Conservation (phyloP, 2,329 filamentous ascomycete species). For the Endoconidiophora laricicola region DNA sequence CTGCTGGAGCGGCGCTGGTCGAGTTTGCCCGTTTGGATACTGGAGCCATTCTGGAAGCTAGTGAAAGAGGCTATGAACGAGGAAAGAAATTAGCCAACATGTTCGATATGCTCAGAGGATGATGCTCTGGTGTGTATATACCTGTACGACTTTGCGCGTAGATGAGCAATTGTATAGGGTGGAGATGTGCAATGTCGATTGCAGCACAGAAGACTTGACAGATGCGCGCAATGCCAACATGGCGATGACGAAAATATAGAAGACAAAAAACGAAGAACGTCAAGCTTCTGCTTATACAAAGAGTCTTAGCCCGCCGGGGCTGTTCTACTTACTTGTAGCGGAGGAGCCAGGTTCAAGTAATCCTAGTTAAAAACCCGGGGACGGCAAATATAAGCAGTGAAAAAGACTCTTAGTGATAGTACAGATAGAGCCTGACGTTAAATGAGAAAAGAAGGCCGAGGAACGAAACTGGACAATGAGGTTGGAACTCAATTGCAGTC, state of each 20-base stretch:
- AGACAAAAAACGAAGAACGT: neutral
- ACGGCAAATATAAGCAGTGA: no score
- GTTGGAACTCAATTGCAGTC: neutral
- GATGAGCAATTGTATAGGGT: neutral
- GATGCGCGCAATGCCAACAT: conserved; percentile 10
- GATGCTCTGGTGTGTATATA: neutral
- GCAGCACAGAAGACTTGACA: conserved; percentile 1
- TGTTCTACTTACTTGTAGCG: no score
- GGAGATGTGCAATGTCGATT: conserved; percentile 2
- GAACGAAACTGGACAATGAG: no score
- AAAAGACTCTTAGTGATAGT: no score
- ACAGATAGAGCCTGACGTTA: no score
- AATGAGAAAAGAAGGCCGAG: no score
- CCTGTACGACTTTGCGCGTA: neutral
- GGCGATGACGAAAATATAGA: neutral
- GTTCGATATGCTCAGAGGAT: neutral
- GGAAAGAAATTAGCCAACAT: neutral
- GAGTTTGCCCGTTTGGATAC: conserved; percentile 14
- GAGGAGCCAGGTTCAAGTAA: no score
- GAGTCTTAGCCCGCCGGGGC: no score
- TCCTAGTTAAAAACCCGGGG: no score
- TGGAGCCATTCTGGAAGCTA: conserved; percentile 9
- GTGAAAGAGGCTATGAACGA: neutral
- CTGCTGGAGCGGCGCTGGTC: conserved; percentile 24
- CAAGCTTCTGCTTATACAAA: no score